phyloP scores from a whole-genome alignment of 129 eudicot genomes.

The Tagetes erecta region DNA sequence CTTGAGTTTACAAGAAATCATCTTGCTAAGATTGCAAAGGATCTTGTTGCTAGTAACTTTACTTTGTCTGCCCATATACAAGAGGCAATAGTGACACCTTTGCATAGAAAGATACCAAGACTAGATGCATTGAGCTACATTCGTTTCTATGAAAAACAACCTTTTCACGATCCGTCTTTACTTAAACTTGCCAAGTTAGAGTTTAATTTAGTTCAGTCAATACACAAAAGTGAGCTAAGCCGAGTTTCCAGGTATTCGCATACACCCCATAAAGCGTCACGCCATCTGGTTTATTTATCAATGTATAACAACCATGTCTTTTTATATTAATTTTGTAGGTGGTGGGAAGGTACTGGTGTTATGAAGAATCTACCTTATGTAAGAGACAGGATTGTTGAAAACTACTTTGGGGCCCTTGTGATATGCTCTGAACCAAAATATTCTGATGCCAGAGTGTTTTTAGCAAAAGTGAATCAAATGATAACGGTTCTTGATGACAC shows the following conservation, averaged over 20 bases:
- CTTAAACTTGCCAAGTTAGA: not conserved
- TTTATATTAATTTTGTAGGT: not conserved
- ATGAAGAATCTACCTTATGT: not conserved
- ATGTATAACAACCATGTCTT: no score
- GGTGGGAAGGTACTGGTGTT: not conserved
- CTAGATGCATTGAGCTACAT: no score
- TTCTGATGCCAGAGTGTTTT: not conserved
- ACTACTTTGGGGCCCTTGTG: not conserved
- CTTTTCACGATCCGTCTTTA: not conserved
- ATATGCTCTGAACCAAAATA: slow-evolving; percentile 3
- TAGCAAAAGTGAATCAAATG: not conserved
- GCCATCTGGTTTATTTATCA: no score
- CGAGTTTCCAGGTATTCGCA: not conserved
- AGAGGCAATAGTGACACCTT: no score
- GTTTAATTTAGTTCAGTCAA: not conserved
- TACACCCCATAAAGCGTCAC: no score
- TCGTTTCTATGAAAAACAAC: no score
- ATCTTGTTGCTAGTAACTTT: no score
- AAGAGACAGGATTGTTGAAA: not conserved
- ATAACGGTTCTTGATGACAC: not conserved
- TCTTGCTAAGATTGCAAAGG: no score
- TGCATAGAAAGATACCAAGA: no score
- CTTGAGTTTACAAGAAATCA: no score
- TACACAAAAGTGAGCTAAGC: not conserved
- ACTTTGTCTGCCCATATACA: not conserved